Conservation (phyloP, 371 early-diverging fungal genomes). For the Sporodiniella umbellata region DNA sequence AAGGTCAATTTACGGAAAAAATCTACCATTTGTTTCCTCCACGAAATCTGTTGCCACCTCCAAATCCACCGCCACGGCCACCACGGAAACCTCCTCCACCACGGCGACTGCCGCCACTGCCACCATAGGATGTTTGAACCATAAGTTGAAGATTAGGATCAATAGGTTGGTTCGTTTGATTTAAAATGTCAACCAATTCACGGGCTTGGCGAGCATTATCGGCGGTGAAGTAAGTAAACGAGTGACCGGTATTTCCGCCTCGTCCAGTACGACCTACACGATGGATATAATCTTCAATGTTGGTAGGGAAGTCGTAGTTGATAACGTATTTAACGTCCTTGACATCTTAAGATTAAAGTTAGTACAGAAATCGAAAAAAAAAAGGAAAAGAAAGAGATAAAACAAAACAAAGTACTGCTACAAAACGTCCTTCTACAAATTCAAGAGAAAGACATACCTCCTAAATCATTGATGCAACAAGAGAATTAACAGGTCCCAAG, state of each 20-base stretch:
- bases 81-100: conserved; percentile 54
- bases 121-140: conserved; percentile 42
- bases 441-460: background rate
- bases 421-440: conserved; percentile 4
- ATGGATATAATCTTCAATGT: conserved; percentile 95
- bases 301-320: conserved; percentile 96
- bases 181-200: conserved; percentile 88
- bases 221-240: conserved; percentile 95
- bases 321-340: conserved; percentile 95
- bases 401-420: background rate
- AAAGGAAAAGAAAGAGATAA: background rate
- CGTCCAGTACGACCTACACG: conserved; percentile 99
- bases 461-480: background rate
- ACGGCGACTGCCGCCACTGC: conserved; percentile 44
- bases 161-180: conserved; percentile 93
- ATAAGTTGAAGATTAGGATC: conserved; percentile 84
- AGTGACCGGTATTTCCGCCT: conserved; percentile 92
- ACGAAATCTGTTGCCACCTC: background rate
- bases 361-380: conserved; percentile 2
- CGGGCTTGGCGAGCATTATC: conserved; percentile 89
- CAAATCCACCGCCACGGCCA: conserved; percentile 5
- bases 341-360: conserved; percentile 57
- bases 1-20: background rate
- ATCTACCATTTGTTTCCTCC: conserved; percentile 5
- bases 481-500: background rate